Evolutionary conservation across 1,139 yeast species (phyloP).

Genomic region (Hyphopichia burtonii): DNA sequence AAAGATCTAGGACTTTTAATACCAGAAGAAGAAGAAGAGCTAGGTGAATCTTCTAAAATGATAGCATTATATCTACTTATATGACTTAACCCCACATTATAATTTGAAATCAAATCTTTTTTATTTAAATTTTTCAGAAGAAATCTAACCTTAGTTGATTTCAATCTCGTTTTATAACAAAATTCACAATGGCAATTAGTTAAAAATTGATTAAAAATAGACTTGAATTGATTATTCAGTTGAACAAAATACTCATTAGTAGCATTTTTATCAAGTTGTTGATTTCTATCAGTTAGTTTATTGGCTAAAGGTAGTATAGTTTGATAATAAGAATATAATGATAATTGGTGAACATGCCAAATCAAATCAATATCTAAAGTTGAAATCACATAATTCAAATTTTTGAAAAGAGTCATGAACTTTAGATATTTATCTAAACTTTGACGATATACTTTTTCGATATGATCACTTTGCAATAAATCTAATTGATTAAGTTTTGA

Average conservation of each 20-base stretch:
- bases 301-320: not conserved
- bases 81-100: conserved; percentile 3
- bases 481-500: conserved; percentile 27
- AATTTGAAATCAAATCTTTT: not conserved
- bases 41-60: not conserved
- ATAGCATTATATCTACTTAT: conserved; percentile 3
- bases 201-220: not conserved
- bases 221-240: not conserved
- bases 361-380: conserved; percentile 39
- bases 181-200: conserved; percentile 1
- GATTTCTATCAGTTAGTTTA: conserved; percentile 11
- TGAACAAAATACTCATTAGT: not conserved
- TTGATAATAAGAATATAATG: conserved; percentile 17
- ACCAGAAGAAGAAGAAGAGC: too few relatives aligned
- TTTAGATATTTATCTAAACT: conserved; percentile 18
- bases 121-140: not conserved
- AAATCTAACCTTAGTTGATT: not conserved
- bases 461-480: conserved; percentile 25
- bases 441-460: conserved; percentile 11
- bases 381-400: conserved; percentile 19
- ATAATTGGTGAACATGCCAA: conserved; percentile 42
- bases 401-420: not conserved
- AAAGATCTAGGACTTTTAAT: not conserved
- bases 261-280: not conserved
- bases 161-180: not conserved